Base-by-base conservation (phyloP, 148 eudicot genomes). In the Silene conica region DNA sequence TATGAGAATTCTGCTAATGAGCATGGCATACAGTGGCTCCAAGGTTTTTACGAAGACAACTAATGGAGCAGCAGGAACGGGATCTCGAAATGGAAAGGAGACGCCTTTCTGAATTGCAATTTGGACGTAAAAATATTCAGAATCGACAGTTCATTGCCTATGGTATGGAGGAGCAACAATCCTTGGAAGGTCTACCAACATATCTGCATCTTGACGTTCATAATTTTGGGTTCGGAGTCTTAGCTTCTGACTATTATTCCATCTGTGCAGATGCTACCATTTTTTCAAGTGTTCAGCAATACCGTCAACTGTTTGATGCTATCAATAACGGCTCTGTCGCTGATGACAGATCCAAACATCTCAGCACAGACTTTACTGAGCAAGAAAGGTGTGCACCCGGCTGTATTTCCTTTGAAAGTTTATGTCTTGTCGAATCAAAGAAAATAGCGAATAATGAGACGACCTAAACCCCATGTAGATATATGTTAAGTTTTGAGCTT, bases 1-100 rank as follows among this genome's bases (percentile, higher is more conserved):
- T 3, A 48, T 48, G 15, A 23, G 19, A 63, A 58, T 28, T 7
- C 48, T 28, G 16, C 61, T 77, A 63, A 77, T 63, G 8, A 73
- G 28, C 23, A 43, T 56, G 46, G 34, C 11, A 21, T 59, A 63
- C 81, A 74, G 76, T 69, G 41, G 78, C 87, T 5, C 82, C 88
- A 1, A 84, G 90, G 69, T 67, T 85, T 72, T 62, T 82, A 38
- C 77, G 86, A 80, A 78, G 80, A 80, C 88, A 83, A 38, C 74
- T 81, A 15, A 72, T 85, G 84, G 89, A 84, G 71, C 89, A 87
- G 73, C 87, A 82, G 52, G 84, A 87, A 65, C 77, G 67, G 21
- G 86, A 78, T 20, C 65, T 86, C 21, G 90, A 92, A 70, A 68
- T 82, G 71, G 87, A 85, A 80, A 74, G 83, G 38, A 78, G 75